These are phyloP conservation scores for Ustilago cynodontis DNA, from an alignment of 1,284 basidiomycete species.

Conservation along the genomic window DNA sequence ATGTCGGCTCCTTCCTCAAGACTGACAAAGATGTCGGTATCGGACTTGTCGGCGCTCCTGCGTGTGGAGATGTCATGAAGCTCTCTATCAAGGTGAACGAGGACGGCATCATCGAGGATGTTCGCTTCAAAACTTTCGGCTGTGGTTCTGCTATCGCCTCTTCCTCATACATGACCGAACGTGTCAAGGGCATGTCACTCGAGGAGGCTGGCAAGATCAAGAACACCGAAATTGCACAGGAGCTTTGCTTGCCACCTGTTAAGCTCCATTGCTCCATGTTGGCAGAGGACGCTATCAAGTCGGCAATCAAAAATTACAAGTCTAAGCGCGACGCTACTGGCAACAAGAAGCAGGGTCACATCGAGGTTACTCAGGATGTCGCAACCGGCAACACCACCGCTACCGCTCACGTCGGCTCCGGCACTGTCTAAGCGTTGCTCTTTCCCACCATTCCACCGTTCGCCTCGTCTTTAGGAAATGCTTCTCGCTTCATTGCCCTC, in stretches of 20 bases:
- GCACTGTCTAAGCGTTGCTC: slow-evolving; percentile 45
- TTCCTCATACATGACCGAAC: slow-evolving; percentile 79
- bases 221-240: slow-evolving; percentile 99
- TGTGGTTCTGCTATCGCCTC: slow-evolving; percentile 98
- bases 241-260: slow-evolving; percentile 86
- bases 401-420: slow-evolving; percentile 75
- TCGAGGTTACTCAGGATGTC: slow-evolving; percentile 81
- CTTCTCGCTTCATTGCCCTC: background rate
- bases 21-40: slow-evolving; percentile 91
- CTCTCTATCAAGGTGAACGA: slow-evolving; percentile 98
- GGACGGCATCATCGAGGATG: slow-evolving; percentile 91
- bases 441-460: background rate
- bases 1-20: slow-evolving; percentile 90
- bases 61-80: slow-evolving; percentile 97
- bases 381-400: slow-evolving; percentile 78
- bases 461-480: background rate
- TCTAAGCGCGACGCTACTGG: slow-evolving; percentile 60
- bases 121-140: slow-evolving; percentile 82
- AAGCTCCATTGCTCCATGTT: slow-evolving; percentile 85
- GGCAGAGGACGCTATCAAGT: slow-evolving; percentile 94
- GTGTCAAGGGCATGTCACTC: slow-evolving; percentile 92
- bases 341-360: slow-evolving; percentile 74
- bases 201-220: slow-evolving; percentile 96
- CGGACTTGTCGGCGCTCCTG: slow-evolving; percentile 97
- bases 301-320: slow-evolving; percentile 69